Evolutionary conservation across 176 grass and related monocot genomes (phyloP).

Genomic region (Oropetium thomaeum): DNA sequence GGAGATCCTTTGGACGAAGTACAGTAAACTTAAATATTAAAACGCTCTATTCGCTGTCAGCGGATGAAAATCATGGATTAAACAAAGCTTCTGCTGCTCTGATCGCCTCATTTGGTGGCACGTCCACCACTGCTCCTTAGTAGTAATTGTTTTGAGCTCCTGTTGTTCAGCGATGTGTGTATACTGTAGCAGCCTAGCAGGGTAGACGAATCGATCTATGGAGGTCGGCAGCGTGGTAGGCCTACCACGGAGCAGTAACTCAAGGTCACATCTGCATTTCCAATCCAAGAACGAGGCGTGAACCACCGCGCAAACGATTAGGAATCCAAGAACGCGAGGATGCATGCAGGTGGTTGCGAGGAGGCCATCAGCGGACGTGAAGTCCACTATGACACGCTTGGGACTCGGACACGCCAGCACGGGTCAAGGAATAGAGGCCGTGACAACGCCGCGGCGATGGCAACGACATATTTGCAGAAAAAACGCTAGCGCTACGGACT

Average conservation of each 20-base stretch:
- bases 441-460: not conserved
- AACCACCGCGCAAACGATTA: slow-evolving; percentile 33
- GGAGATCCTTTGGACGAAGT: not conserved
- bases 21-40: not conserved
- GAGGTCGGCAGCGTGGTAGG: slow-evolving; percentile 37
- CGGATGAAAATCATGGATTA: not conserved
- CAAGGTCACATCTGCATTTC: slow-evolving; percentile 34
- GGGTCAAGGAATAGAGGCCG: not conserved
- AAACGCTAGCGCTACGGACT: not conserved
- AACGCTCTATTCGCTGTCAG: not conserved
- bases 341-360: slow-evolving; percentile 13
- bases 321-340: no score
- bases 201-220: slow-evolving; percentile 5
- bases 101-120: not conserved
- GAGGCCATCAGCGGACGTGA: slow-evolving; percentile 24
- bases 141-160: not conserved
- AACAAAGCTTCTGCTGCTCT: not conserved
- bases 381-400: slow-evolving; percentile 7
- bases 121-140: not conserved
- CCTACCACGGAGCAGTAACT: not conserved
- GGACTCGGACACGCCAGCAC: not conserved
- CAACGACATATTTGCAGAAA: not conserved
- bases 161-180: not conserved
- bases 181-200: no score
- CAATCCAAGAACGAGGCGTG: slow-evolving; percentile 40